phyloP scores from a whole-genome alignment of 306 rosid genomes.

The Prunus fruticosa region DNA sequence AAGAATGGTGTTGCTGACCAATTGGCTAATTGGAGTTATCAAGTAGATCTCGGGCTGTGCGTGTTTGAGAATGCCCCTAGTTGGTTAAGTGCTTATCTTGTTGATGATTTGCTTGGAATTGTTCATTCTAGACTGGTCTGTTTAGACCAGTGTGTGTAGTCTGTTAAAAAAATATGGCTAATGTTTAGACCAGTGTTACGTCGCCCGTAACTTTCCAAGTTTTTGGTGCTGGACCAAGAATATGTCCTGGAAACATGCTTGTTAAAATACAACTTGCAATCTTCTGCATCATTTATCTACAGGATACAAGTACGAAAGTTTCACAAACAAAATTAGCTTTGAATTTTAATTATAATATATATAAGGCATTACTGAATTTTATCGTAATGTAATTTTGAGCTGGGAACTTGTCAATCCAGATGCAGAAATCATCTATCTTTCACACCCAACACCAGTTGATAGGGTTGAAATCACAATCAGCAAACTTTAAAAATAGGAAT shows the following conservation, averaged over 20 bases:
- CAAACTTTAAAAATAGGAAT: slow-evolving; percentile 14
- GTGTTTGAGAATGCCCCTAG: no score
- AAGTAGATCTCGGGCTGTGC: no score
- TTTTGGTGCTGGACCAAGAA: slow-evolving; percentile 37
- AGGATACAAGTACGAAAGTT: slow-evolving; percentile 29
- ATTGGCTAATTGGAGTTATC: no score
- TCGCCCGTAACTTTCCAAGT: slow-evolving; percentile 25
- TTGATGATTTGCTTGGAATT: no score
- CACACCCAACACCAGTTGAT: slow-evolving; percentile 35
- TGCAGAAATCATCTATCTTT: slow-evolving; percentile 22
- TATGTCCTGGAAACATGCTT: slow-evolving; percentile 31
- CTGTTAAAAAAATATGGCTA: no score
- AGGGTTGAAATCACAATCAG: slow-evolving; percentile 23
- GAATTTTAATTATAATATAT: background rate
- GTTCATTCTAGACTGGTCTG: no score
- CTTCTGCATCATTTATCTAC: slow-evolving; percentile 38
- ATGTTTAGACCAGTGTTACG: no score
- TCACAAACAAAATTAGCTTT: no score
- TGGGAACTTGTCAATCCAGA: slow-evolving; percentile 41
- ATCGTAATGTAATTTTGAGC: background rate
- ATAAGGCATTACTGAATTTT: background rate
- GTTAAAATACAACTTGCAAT: slow-evolving; percentile 36
- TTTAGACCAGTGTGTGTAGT: no score
- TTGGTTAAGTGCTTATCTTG: no score
- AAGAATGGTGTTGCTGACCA: no score